Percentiles rank a stretch among this genome's conserved stretches.
phyloP scores from a whole-genome alignment of 495 filamentous ascomycete species.

The Aspergillus ellipticus region DNA sequence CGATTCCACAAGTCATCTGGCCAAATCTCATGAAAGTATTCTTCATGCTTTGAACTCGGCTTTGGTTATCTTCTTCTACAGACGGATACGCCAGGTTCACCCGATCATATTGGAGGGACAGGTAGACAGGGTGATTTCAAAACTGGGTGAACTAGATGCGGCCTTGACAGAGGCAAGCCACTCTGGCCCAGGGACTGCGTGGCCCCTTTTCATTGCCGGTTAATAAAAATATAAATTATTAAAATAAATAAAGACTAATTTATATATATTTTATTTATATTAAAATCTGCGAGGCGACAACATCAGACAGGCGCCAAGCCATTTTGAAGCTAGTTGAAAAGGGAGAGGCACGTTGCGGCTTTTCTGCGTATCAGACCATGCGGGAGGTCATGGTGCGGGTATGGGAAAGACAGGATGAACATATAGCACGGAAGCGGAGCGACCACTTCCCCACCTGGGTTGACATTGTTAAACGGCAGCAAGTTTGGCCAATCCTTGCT shows the following conservation, averaged over 20 bases:
- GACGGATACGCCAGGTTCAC: constrained; percentile 27
- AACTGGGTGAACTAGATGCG: constrained; percentile 21
- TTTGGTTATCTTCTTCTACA: constrained; percentile 34
- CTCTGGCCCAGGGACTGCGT: constrained; percentile 27
- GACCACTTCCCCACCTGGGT: constrained; percentile 30
- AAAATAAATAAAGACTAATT: too few relatives aligned
- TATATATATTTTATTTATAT: too few relatives aligned
- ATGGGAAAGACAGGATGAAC: constrained; percentile 29
- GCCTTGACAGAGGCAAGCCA: constrained; percentile 13
- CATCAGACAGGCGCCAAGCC: constrained; percentile 15
- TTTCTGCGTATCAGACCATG: constrained; percentile 20
- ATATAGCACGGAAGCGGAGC: constrained; percentile 18
- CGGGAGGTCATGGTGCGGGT: constrained; percentile 27
- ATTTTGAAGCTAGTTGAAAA: constrained; percentile 23
- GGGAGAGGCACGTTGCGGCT: constrained; percentile 22
- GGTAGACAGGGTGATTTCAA: constrained; percentile 30
- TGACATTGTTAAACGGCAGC: constrained; percentile 21
- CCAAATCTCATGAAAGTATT: constrained; percentile 21
- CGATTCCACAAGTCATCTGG: constrained; percentile 11
- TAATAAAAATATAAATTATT: too few relatives aligned
- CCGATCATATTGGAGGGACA: constrained; percentile 29
- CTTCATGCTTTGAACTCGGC: constrained; percentile 28
- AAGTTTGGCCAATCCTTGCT: constrained; percentile 26
- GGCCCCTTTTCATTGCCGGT: constrained; percentile 35
- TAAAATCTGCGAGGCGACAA: constrained; percentile 32